These are phyloP conservation scores for Mangifera indica DNA, from an alignment of 345 rosid genomes.

Conservation along the genomic window DNA sequence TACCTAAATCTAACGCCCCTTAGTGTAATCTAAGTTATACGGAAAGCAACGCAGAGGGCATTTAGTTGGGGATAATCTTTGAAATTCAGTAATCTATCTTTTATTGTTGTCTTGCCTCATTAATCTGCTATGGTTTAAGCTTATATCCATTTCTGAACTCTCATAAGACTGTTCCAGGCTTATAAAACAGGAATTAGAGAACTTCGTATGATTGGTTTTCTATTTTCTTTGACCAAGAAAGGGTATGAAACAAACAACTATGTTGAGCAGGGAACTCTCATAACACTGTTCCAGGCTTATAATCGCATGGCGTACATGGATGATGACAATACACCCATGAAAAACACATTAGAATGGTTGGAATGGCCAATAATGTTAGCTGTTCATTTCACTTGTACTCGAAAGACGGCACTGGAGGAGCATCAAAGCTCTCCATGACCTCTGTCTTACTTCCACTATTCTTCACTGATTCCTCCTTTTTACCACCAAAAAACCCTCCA, in stretches of 20 bases:
- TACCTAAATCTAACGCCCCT: too few species aligned
- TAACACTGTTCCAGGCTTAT: too few species aligned
- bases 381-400: slow-evolving; percentile 54
- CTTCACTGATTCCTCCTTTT: slow-evolving; percentile 35
- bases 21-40: too few species aligned
- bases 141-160: neutral
- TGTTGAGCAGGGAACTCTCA: neutral
- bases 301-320: neutral
- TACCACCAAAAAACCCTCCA: slow-evolving; percentile 56
- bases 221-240: neutral
- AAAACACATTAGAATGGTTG: neutral
- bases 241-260: neutral
- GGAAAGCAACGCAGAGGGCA: too few species aligned
- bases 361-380: neutral
- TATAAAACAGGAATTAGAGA: too few species aligned
- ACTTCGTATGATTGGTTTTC: neutral
- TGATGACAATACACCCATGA: neutral
- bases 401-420: slow-evolving; percentile 72
- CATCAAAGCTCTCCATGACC: slow-evolving; percentile 79
- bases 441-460: slow-evolving; percentile 48
- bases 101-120: too few species aligned
- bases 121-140: too few species aligned
- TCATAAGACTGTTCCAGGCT: neutral
- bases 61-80: too few species aligned
- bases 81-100: too few species aligned